These are phyloP conservation scores for Podaxis sp. DNA, from an alignment of 768 basidiomycete species.

Conservation along the genomic window DNA sequence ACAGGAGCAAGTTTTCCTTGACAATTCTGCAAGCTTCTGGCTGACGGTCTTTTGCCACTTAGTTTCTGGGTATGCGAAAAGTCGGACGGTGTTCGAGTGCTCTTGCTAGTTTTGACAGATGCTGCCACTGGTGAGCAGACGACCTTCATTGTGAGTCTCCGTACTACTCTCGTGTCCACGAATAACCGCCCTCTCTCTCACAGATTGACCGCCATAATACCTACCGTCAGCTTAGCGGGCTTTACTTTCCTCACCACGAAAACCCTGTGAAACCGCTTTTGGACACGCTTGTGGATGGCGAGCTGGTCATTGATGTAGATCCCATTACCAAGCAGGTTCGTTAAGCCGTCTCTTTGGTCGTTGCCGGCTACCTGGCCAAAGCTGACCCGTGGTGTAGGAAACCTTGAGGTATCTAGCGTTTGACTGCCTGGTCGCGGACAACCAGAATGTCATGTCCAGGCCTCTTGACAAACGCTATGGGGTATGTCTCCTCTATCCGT, in stretches of 20 bases:
- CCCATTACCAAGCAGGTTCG: constrained; percentile 68
- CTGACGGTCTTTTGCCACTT: constrained; percentile 10
- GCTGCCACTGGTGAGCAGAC: constrained; percentile 47
- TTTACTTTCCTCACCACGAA: constrained; percentile 91
- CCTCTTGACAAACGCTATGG: constrained; percentile 87
- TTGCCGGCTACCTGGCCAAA: neutral
- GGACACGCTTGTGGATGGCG: constrained; percentile 88
- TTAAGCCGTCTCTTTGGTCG: neutral
- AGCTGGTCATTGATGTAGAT: constrained; percentile 90
- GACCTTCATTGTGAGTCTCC: constrained; percentile 70
- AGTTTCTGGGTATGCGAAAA: constrained; percentile 99
- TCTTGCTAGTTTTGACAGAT: constrained; percentile 77
- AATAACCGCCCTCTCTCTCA: neutral
- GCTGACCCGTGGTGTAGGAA: constrained; percentile 49
- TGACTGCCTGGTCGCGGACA: constrained; percentile 87
- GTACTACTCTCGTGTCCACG: neutral
- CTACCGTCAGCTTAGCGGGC: constrained; percentile 71
- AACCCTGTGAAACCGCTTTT: constrained; percentile 64
- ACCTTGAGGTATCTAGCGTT: constrained; percentile 84
- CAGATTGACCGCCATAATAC: constrained; percentile 95
- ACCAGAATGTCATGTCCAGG: constrained; percentile 83
- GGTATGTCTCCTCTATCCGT: constrained; percentile 45
- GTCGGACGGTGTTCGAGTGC: constrained; percentile 91
- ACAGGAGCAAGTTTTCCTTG: constrained; percentile 64
- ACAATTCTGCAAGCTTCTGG: neutral